Evolutionary conservation across 2,329 filamentous ascomycete genomes (phyloP).

Genomic region (Penicillium sp.): DNA sequence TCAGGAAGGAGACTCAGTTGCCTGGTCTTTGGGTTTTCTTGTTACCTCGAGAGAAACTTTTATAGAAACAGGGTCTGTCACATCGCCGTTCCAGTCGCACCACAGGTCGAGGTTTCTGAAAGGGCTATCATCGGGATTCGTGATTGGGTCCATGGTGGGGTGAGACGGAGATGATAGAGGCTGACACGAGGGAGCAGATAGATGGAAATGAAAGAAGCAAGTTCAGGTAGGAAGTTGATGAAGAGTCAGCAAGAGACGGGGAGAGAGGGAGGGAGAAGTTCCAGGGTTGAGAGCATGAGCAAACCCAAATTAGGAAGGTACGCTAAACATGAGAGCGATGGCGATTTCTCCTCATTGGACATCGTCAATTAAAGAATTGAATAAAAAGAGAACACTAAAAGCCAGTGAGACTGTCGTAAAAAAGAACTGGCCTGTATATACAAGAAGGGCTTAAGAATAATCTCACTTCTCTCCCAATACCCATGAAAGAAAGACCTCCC

Average conservation of each 20-base stretch:
- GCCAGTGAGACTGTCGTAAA: constrained; percentile 12
- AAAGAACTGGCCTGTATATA: constrained; percentile 28
- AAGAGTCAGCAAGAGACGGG: not conserved
- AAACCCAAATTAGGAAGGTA: constrained; percentile 6
- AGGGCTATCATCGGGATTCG: constrained; percentile 14
- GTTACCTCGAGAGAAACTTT: constrained; percentile 32
- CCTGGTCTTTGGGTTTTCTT: not conserved
- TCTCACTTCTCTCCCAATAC: constrained; percentile 16
- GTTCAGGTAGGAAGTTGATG: not conserved
- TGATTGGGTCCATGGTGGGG: constrained; percentile 1
- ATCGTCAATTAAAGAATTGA: constrained; percentile 10
- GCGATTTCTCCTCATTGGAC: constrained; percentile 8
- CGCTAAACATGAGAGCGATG: constrained; percentile 2
- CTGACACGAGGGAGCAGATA: not conserved
- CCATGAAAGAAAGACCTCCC: constrained; percentile 14
- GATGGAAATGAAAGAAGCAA: not conserved
- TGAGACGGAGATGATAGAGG: not conserved
- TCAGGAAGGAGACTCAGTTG: not conserved
- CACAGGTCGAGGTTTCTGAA: constrained; percentile 32
- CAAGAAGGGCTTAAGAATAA: constrained; percentile 25
- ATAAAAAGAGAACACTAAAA: not conserved
- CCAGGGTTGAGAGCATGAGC: not conserved
- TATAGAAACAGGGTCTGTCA: constrained; percentile 23
- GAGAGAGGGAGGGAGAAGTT: not conserved
- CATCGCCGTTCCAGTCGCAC: constrained; percentile 32